These are phyloP conservation scores for Cladosporium sp. DNA, from an alignment of 2,329 filamentous ascomycete genomes.

Conservation along the genomic window DNA sequence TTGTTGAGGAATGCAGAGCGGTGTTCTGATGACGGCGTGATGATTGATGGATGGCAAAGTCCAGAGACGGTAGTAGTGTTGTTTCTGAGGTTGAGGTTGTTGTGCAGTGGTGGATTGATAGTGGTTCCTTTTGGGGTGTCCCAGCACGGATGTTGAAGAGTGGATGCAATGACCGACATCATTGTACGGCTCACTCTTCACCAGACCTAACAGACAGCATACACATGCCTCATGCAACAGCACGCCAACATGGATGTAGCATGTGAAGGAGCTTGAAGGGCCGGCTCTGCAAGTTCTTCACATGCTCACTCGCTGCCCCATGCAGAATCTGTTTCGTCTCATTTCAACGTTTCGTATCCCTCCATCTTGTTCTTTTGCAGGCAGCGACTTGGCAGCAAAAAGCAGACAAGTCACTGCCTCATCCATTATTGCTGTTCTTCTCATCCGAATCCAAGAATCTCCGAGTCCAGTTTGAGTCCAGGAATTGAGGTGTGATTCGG, in stretches of 20 bases:
- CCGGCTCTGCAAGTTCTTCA: neutral
- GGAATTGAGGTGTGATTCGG: neutral
- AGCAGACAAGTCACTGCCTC: neutral
- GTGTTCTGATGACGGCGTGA: slow-evolving; percentile 6
- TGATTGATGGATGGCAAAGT: slow-evolving; percentile 4
- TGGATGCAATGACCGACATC: neutral
- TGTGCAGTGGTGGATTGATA: neutral
- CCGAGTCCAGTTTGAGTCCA: neutral
- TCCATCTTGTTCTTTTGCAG: neutral
- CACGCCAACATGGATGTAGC: neutral
- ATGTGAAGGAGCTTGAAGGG: slow-evolving; percentile 1
- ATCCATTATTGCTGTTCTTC: neutral
- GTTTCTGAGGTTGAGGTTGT: neutral
- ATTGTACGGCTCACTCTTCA: neutral
- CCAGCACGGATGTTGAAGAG: neutral
- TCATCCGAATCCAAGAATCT: neutral
- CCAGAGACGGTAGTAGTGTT: neutral
- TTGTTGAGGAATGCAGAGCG: slow-evolving; percentile 23
- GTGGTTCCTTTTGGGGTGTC: neutral
- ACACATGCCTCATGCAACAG: neutral
- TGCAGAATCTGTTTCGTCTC: neutral
- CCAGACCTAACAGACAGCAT: neutral
- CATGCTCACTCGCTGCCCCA: neutral
- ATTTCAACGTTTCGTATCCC: neutral
- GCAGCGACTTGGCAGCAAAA: neutral